A percentile compares a stretch with the other conserved stretches of the same genome.
Conservation (phyloP, 2,329 filamentous ascomycete species). For the Berkeleyomyces basicola region DNA sequence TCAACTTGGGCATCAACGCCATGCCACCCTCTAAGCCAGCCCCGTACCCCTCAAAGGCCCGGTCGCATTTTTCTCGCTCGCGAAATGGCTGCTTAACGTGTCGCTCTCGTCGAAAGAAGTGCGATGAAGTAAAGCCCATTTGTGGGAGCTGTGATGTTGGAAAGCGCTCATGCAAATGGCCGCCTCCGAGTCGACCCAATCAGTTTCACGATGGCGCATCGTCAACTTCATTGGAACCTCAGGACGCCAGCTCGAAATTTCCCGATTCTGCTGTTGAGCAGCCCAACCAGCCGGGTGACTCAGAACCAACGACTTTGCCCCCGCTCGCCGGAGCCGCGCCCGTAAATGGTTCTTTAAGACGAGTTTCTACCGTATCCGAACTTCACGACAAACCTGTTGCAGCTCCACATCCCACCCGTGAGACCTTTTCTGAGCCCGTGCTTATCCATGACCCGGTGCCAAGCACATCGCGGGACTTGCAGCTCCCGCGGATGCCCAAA, state of each 20-base stretch:
- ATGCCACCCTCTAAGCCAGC: slow-evolving; percentile 9
- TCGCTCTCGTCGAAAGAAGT: slow-evolving; percentile 31
- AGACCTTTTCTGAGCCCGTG: neutral
- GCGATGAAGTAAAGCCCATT: slow-evolving; percentile 28
- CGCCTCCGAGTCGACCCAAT: neutral
- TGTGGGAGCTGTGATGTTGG: slow-evolving; percentile 24
- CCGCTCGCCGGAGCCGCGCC: neutral
- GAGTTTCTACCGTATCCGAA: neutral
- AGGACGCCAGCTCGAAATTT: neutral
- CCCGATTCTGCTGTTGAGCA: neutral
- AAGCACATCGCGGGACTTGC: neutral
- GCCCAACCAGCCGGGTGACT: neutral
- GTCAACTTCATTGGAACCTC: neutral
- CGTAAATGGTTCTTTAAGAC: neutral
- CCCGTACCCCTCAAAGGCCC: slow-evolving; percentile 6
- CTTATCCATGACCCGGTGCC: neutral
- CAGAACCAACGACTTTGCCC: neutral
- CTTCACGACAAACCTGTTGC: neutral
- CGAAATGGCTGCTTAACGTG: slow-evolving; percentile 27
- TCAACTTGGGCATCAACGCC: neutral
- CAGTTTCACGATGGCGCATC: neutral
- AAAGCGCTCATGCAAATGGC: slow-evolving; percentile 16
- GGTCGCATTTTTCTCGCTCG: slow-evolving; percentile 12
- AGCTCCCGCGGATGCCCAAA: neutral
- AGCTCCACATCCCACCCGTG: no score